Percentiles rank a stretch among this genome's conserved stretches.
These are phyloP conservation scores for Backusella liffmaniae DNA, from an alignment of 192 early-diverging fungal species.

Conservation along the genomic window DNA sequence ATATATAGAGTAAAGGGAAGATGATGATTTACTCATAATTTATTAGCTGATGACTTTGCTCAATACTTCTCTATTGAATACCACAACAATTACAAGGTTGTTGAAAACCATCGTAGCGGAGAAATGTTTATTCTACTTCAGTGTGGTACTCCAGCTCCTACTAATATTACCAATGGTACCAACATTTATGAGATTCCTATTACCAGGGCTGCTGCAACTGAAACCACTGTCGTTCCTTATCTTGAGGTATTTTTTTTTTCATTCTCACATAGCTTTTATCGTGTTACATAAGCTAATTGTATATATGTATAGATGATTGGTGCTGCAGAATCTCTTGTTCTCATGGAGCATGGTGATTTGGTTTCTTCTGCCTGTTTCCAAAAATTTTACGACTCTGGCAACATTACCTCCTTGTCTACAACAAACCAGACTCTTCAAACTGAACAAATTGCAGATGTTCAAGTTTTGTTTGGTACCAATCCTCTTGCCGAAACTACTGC, in stretches of 20 bases:
- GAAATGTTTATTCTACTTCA: constrained; percentile 65
- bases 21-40: background rate
- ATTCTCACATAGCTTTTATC: background rate
- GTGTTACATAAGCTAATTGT: background rate
- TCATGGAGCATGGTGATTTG: constrained; percentile 34
- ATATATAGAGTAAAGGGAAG: background rate
- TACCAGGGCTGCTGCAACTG: constrained; percentile 37
- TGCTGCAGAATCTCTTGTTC: constrained; percentile 34
- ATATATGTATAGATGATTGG: constrained; percentile 39
- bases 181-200: constrained; percentile 49
- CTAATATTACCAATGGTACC: constrained; percentile 40
- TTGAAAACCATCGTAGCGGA: constrained; percentile 53
- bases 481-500: constrained; percentile 14
- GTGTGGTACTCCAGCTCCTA: constrained; percentile 63
- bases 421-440: constrained; percentile 45
- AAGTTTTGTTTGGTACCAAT: constrained; percentile 43
- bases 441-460: constrained; percentile 46
- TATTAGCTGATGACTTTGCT: constrained; percentile 47
- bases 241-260: constrained; percentile 38
- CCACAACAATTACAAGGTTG: constrained; percentile 62
- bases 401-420: constrained; percentile 33
- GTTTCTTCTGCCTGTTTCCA: constrained; percentile 55
- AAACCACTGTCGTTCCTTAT: constrained; percentile 43
- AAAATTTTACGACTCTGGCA: constrained; percentile 20
- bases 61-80: constrained; percentile 61